Conservation (phyloP, 1,284 basidiomycete species). For the Psilocybe mexicana region DNA sequence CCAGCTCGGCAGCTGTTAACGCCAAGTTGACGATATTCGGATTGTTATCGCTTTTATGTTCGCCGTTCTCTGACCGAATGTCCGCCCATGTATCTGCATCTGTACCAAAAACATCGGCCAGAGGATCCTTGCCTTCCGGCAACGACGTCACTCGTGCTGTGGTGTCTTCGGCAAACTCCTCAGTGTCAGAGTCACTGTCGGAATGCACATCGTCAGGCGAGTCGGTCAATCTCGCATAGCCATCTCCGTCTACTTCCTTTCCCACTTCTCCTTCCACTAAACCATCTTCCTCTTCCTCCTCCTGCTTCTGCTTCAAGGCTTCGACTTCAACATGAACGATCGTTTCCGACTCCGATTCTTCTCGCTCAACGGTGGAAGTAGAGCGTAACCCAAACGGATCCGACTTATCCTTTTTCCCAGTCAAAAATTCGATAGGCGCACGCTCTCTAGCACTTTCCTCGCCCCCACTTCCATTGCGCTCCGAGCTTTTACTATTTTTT, state of each 20-base stretch:
- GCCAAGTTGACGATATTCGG: constrained; percentile 55
- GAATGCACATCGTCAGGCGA: constrained; percentile 26
- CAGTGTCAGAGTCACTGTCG: constrained; percentile 29
- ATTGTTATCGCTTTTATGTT: constrained; percentile 30
- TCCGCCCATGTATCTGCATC: constrained; percentile 65
- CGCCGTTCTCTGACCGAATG: constrained; percentile 37
- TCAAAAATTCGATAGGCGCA: constrained; percentile 52
- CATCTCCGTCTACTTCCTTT: constrained; percentile 14
- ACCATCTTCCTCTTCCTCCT: constrained; percentile 18
- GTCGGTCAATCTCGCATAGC: constrained; percentile 33
- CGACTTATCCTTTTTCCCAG: constrained; percentile 46
- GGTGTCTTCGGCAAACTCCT: constrained; percentile 33
- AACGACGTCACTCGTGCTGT: constrained; percentile 35
- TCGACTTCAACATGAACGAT: constrained; percentile 27
- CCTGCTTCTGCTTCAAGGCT: constrained; percentile 17
- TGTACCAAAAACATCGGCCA: constrained; percentile 49
- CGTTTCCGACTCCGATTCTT: not conserved
- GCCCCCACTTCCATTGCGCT: constrained; percentile 14
- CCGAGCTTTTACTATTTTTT: constrained; percentile 24
- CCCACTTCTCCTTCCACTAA: constrained; percentile 4
- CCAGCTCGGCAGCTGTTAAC: constrained; percentile 50
- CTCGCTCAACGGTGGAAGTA: not conserved
- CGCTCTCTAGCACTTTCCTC: constrained; percentile 20
- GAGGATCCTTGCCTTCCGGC: constrained; percentile 32
- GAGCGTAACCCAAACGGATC: constrained; percentile 27